Evolutionary conservation across 495 filamentous ascomycete species (phyloP).

Genomic region (Cenococcum geophilum): DNA sequence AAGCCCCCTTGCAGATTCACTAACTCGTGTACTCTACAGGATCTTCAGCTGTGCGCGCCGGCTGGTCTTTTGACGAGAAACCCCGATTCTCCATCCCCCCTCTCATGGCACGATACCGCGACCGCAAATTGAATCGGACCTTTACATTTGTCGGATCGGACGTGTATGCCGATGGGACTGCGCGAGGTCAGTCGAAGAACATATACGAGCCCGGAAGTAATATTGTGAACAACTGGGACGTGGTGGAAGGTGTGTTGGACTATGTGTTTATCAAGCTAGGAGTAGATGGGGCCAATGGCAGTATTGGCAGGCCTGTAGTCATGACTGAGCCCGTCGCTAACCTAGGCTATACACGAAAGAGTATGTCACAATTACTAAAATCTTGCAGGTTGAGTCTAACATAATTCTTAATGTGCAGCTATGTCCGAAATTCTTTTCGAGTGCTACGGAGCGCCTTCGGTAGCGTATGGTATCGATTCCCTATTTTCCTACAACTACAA

Average conservation of each 20-base stretch:
- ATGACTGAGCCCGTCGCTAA: constrained; percentile 97
- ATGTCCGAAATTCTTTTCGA: constrained; percentile 98
- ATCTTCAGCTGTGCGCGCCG: constrained; percentile 80
- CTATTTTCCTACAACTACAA: constrained; percentile 94
- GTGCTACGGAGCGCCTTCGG: constrained; percentile 78
- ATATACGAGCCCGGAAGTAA: constrained; percentile 86
- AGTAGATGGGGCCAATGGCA: constrained; percentile 64
- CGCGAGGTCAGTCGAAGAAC: constrained; percentile 80
- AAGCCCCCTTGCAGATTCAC: no score
- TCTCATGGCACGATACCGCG: constrained; percentile 87
- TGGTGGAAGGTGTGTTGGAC: constrained; percentile 86
- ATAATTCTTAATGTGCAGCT: constrained; percentile 44
- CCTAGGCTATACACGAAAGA: constrained; percentile 74
- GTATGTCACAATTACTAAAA: constrained; percentile 45
- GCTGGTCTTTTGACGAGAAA: constrained; percentile 82
- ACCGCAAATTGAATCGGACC: constrained; percentile 82
- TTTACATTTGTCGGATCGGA: constrained; percentile 88
- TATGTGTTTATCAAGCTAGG: constrained; percentile 90
- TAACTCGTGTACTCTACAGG: constrained; percentile 45
- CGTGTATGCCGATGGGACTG: constrained; percentile 88
- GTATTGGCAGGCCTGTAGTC: constrained; percentile 77
- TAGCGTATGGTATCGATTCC: constrained; percentile 91
- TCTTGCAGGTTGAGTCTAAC: not conserved
- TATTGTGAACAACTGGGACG: constrained; percentile 94
- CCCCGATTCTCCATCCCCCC: constrained; percentile 78